Base-by-base conservation (phyloP, 371 early-diverging fungal genomes). In the Lichtheimia hyalospora region DNA sequence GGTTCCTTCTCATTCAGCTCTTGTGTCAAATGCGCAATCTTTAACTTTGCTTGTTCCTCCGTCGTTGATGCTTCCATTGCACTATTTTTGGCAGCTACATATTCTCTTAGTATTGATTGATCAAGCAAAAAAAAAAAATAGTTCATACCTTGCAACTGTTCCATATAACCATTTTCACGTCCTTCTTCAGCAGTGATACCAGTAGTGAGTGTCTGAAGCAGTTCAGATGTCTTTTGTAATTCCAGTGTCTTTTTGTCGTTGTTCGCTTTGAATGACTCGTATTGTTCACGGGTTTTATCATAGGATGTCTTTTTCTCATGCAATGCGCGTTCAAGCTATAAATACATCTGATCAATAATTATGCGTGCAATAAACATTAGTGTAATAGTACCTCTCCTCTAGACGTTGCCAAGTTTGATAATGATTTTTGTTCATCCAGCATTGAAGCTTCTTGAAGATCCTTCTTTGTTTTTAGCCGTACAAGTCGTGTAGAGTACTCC, bases 171-270 rank as follows among this genome's bases (percentile, higher is more conserved):
- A 64, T 88, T 92, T 60, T 96, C 95, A 55, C 91, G 89, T 3
- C 96, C 96, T 70, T 94, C 93, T 55, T 90, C 85, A 1, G 93
- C 88, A 3, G 97, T 83, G 16, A 97, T 75, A 34, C 99, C 99
- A 0, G 97, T 97, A 0, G 94, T 91, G 20, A 98, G 79, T 1
- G 96, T 92, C 64, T 95, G 94, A 12, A 97, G 69, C 34, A 98
- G 77, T 58, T 96, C 92, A 43, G 96, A 94, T 16, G 83, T 79
- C 64, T 82, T 85, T 23, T 86, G 80, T 42, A 93, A 83, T 44
- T 89, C 82, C 18, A 85, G 70, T 5, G 74, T 68, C 63, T 90
- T 84, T 20, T 81, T 78, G 59, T 92, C 91, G 69, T 89, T 77
- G 10, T 62, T 68, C 39, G 71, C 60, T 67, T 92, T 89, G 50